Conservation (phyloP, 1,284 basidiomycete species). For the Ceratobasidium sp. region DNA sequence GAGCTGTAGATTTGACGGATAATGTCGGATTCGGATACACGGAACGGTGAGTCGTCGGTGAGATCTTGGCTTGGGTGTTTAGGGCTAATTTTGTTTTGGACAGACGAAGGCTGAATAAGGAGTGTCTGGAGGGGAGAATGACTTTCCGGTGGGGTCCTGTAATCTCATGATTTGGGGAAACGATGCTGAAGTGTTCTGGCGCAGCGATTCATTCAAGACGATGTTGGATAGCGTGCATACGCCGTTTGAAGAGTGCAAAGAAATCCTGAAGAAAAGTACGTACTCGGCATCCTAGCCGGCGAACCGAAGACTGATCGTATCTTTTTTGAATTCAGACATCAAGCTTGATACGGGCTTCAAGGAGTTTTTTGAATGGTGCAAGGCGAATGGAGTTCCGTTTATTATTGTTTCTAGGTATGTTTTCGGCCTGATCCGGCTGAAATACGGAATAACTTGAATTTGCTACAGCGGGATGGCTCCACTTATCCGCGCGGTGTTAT, state of each 20-base stretch:
- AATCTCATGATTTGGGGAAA: background rate
- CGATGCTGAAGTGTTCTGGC: background rate
- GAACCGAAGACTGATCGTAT: background rate
- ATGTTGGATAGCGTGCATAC: constrained; percentile 79
- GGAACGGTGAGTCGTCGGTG: constrained; percentile 53
- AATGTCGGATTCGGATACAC: constrained; percentile 75
- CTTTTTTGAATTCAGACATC: constrained; percentile 66
- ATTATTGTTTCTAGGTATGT: constrained; percentile 88
- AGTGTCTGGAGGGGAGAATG: constrained; percentile 67
- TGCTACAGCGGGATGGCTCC: constrained; percentile 85
- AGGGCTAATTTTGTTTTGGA: background rate
- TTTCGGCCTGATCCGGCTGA: background rate
- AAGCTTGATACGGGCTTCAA: constrained; percentile 87
- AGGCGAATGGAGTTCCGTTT: constrained; percentile 77
- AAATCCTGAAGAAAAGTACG: constrained; percentile 67
- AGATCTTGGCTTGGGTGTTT: background rate
- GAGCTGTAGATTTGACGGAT: constrained; percentile 71
- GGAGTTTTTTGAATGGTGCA: constrained; percentile 83
- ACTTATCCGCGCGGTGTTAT: constrained; percentile 85
- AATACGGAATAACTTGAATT: background rate
- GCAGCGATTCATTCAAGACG: constrained; percentile 77
- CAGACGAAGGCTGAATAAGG: constrained; percentile 70
- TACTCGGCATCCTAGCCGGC: constrained; percentile 39
- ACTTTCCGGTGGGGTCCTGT: constrained; percentile 68
- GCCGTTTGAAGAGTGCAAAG: constrained; percentile 81